Base-by-base conservation (phyloP, 345 rosid species). In the Salix caprea region DNA sequence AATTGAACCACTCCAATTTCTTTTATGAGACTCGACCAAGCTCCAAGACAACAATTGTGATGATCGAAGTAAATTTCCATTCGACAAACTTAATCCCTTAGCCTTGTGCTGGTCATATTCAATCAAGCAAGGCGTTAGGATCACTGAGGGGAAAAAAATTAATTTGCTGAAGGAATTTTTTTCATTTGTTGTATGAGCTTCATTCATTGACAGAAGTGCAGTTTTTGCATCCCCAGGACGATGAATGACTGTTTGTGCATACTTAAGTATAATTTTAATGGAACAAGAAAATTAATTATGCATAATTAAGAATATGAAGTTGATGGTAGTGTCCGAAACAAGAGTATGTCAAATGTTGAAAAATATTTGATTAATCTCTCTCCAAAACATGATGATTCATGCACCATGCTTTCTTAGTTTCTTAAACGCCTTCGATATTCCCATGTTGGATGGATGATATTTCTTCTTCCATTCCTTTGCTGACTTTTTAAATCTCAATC, bases 1-100 rank as follows among this genome's bases (percentile, higher is more conserved):
- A 7, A 21, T 54, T 54, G 9, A 50, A 50, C 56, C 1, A 18
- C 5, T 50, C 37, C 37, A 36, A 36, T 36, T 36, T 36, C 37
- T 36, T 36, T 36, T 36, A 34, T 34, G 23, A 6, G 60, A 52
- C 23, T 52, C 23, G 9, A 19, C 58, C n/a, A 52, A 39, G 10
- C 10, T 6, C 9, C 40, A 39, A 39, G 42, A 8, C 42, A 39
- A 7, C 50, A 46, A 19, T 2, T 19, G 60, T 19, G 8, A 6
- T 18, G 7, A 5, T 18, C n/a, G 2, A 50, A 6, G 7, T 50
- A 5, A 14, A 18, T 50, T 50, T 50, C 2, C 23, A 5, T 6
- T 1, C 1, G 2, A 19, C 21, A 7, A 18, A 2, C 0, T 6
- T 0, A 6, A 19, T 4, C 7, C n/a, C 7, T 18, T 50, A 50